These are phyloP conservation scores for Parasarocladium wereldwijsianum DNA, from an alignment of 2,329 filamentous ascomycete species.

Conservation along the genomic window DNA sequence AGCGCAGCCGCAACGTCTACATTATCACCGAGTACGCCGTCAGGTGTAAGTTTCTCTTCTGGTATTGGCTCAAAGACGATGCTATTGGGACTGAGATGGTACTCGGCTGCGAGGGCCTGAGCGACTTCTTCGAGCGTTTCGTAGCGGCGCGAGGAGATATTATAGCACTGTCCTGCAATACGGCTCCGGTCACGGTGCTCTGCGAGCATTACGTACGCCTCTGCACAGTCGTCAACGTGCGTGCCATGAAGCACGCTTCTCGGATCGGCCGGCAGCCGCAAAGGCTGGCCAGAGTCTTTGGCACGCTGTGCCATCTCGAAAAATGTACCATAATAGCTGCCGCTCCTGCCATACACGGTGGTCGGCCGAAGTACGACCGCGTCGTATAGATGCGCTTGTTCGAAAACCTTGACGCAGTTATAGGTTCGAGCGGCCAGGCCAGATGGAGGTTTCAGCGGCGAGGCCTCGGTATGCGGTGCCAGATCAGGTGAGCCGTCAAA, in stretches of 20 bases:
- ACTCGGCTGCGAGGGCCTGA: conserved; percentile 22
- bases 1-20: conserved; percentile 10
- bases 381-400: conserved; percentile 24
- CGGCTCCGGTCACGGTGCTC: conserved; percentile 15
- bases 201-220: conserved; percentile 30
- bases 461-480: conserved; percentile 25
- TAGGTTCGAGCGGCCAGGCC: conserved; percentile 15
- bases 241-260: conserved; percentile 28
- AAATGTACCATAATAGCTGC: conserved; percentile 26
- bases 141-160: conserved; percentile 27
- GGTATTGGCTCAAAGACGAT: conserved; percentile 8
- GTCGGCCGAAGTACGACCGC: conserved; percentile 29
- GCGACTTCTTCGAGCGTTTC: conserved; percentile 26
- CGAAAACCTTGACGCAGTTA: conserved; percentile 19
- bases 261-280: conserved; percentile 18
- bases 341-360: conserved; percentile 28
- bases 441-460: conserved; percentile 17
- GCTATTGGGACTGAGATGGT: no score
- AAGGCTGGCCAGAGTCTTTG: conserved; percentile 7
- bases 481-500: conserved; percentile 20
- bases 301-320: conserved; percentile 18
- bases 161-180: conserved; percentile 25
- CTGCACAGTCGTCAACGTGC: conserved; percentile 34
- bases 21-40: conserved; percentile 4
- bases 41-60: conserved; percentile 2